Evolutionary conservation across 2,329 filamentous ascomycete species (phyloP), one percentile per base, ranked within the genome.

Genomic region (Claviceps pusilla): DNA sequence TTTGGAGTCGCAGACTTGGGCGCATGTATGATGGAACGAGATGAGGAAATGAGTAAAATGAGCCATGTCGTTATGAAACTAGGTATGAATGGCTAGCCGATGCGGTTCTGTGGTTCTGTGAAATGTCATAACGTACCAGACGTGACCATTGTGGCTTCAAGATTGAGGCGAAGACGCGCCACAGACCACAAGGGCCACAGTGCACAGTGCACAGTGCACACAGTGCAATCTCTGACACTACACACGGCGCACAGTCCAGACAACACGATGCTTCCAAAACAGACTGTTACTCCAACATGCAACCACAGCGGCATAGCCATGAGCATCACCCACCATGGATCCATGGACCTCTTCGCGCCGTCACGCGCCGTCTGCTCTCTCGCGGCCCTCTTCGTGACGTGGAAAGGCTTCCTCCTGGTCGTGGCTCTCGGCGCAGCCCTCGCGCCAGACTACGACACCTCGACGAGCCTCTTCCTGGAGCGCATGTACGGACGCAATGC

Each of bases 391-490:
- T 89, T 87, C 63, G 54, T 72, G 4, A 64, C 71, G 12, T 90
- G 85, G 85, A 93, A 91, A 65, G 51, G 67, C 6, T 63, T 87
- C 10, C 71, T 93, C 7, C 66, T 89, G n/a, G 61, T 76, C 48
- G 66, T 90, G 54, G 81, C 82, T 33, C 64, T 76, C 52, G 70
- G 70, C 39, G 73, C 74, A 42, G 68, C 68, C 52, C 65, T 78
- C 49, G 79, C 75, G 55, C 78, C 78, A 16, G 80, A 79, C 59
- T 94, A 93, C 66, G 87, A 94, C 69, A 90, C 87, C n/a, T 91
- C 86, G 7, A 83, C 78, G 7, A 76, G 76, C 43, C 62, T 76
- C 70, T 64, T 71, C 58, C 67, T 75, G 58, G 60, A 65, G 54
- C 59, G 59, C 54, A 49, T 69, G 59, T 57, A 69, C 61, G 63